Base-by-base conservation (phyloP, 495 filamentous ascomycete genomes). In the Geoglossum glabrum region DNA sequence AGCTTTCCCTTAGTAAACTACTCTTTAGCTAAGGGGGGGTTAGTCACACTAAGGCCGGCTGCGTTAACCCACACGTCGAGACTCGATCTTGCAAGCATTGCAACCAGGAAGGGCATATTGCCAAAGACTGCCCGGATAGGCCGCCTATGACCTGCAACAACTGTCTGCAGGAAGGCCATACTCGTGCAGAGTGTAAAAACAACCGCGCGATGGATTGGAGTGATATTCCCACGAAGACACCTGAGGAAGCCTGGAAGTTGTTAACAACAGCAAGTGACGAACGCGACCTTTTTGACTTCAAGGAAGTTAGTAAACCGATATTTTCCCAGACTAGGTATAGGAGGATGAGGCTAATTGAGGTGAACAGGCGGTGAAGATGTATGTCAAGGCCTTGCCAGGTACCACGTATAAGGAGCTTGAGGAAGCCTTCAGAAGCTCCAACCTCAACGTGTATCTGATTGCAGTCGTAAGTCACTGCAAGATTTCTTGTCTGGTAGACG, bases 41-140 rank as follows among this genome's bases (percentile, higher is more conserved):
- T 56, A 79, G 77, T 2, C 85, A 90, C 63, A 69, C 68, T 61
- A 83, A 86, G 69, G 69, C 73, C 1, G 79, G 86, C 0, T 90
- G 85, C 62, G 65, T 83, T 21, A 81, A 89, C 56, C 76, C 77
- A 55, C 71, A 68, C 57, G 79, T 79, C 49, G 87, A 80, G 64
- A 81, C 77, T 40, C 83, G 85, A 15, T 72, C 70, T n/a, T 97
- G 90, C 72, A 76, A 75, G 50, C 58, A 74, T 58, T 96, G 90
- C 65, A 68, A 74, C n/a, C 64, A 86, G 64, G 74, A 86, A 60
- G 87, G 87, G 3, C 88, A 93, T 60, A 75, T 71, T 15, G 74
- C 82, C 17, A 69, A 75, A 28, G 80, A 87, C 45, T 96, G 90
- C 61, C 87, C 89, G 0, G 69, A 79, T 0, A 78, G 74, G 58